A percentile compares a stretch with the other conserved stretches of the same genome.
Conservation (phyloP, 2,329 filamentous ascomycete species). For the Ceratocystis lukuohia region DNA sequence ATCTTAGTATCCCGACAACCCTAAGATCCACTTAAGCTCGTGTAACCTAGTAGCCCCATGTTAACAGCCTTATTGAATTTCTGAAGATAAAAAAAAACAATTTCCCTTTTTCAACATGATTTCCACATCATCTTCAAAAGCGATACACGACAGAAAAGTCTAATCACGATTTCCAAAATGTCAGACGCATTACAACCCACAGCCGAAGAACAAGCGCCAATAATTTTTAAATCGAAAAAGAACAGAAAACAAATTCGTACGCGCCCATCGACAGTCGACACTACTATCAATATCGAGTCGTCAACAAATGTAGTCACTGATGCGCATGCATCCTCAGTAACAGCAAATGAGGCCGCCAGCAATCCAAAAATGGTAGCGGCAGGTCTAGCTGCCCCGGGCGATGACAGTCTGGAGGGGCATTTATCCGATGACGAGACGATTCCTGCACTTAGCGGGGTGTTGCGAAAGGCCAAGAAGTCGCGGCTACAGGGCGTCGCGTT, state of each 20-base stretch:
- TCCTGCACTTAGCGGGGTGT: slow-evolving; percentile 37
- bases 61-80: no score
- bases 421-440: slow-evolving; percentile 27
- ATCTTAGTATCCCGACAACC: not conserved
- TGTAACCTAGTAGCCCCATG: not conserved
- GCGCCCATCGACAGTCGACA: slow-evolving; percentile 30
- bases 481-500: slow-evolving; percentile 46
- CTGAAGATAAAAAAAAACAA: no score
- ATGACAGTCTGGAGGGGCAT: not conserved
- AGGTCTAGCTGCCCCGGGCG: not conserved
- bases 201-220: slow-evolving; percentile 22
- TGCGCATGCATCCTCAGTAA: not conserved
- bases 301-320: not conserved
- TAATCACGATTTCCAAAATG: not conserved
- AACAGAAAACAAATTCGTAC: slow-evolving; percentile 33
- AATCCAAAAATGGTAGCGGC: slow-evolving; percentile 13
- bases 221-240: slow-evolving; percentile 44
- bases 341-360: not conserved
- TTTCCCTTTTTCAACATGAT: not conserved
- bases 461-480: slow-evolving; percentile 37
- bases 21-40: not conserved
- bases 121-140: not conserved
- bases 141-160: not conserved
- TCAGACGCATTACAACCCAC: not conserved
- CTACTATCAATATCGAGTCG: slow-evolving; percentile 30